Percentiles rank a stretch among this genome's conserved stretches.
Evolutionary conservation across 805 yeast genomes (phyloP).

Genomic region (Tetrapisispora phaffii): DNA sequence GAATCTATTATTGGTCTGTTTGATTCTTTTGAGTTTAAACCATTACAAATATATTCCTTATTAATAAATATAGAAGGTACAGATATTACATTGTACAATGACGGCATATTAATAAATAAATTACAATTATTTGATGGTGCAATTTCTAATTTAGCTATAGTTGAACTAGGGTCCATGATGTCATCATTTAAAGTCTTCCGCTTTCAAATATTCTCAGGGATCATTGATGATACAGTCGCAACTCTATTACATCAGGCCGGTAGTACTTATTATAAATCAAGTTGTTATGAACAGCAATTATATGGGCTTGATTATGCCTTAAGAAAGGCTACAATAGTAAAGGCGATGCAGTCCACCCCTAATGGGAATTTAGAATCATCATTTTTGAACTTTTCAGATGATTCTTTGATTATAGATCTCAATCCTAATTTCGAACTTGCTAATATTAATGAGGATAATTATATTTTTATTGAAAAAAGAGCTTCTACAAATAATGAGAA

Average conservation of each 20-base stretch:
- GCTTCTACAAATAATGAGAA: background rate
- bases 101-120: constrained; percentile 16
- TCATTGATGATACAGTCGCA: constrained; percentile 8
- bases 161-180: constrained; percentile 29
- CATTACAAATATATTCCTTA: constrained; percentile 13
- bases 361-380: background rate
- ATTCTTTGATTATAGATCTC: constrained; percentile 13
- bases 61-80: constrained; percentile 8
- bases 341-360: background rate
- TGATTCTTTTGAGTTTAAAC: constrained; percentile 21
- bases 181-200: constrained; percentile 23
- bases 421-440: constrained; percentile 10
- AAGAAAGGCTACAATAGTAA: constrained; percentile 8
- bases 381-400: constrained; percentile 8
- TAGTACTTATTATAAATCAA: constrained; percentile 3
- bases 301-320: constrained; percentile 2
- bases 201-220: constrained; percentile 8
- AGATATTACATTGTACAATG: constrained; percentile 15
- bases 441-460: background rate
- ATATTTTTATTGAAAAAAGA: background rate
- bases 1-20: constrained; percentile 23
- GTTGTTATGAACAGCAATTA: constrained; percentile 1
- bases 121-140: constrained; percentile 13
- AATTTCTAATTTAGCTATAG: constrained; percentile 5
- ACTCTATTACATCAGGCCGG: constrained; percentile 8